Conservation (phyloP, 345 rosid genomes). For the Salix exigua region DNA sequence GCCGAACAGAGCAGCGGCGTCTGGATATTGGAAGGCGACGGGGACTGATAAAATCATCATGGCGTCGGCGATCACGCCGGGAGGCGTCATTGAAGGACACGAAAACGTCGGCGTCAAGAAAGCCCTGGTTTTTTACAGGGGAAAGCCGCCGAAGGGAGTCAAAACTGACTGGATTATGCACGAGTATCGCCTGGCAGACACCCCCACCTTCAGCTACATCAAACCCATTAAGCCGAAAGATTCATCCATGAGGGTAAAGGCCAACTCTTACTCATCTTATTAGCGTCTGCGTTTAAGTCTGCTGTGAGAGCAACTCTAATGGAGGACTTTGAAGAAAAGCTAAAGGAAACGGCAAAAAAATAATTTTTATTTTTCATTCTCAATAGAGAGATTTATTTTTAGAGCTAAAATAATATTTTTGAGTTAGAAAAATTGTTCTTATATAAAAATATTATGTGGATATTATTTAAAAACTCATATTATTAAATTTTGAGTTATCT, state of each 20-base stretch:
- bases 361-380: too few species aligned
- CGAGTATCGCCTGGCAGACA: constrained; percentile 74
- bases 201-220: constrained; percentile 20
- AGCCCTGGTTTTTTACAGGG: constrained; percentile 89
- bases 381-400: too few species aligned
- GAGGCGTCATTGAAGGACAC: constrained; percentile 8
- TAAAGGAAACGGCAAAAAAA: too few species aligned
- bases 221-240: constrained; percentile 49
- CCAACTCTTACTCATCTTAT: not conserved
- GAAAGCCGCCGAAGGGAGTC: constrained; percentile 90
- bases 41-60: constrained; percentile 84
- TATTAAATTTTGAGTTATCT: too few species aligned
- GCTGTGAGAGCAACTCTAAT: too few species aligned
- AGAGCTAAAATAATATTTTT: too few species aligned
- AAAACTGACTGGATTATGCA: constrained; percentile 99
- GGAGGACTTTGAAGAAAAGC: too few species aligned
- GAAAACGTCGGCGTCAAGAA: constrained; percentile 85
- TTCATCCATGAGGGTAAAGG: constrained; percentile 89
- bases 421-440: too few species aligned
- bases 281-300: too few species aligned
- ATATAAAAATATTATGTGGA: too few species aligned
- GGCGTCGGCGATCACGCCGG: constrained; percentile 22
- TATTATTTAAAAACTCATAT: too few species aligned
- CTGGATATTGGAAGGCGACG: constrained; percentile 98
- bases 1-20: constrained; percentile 95